Evolutionary conservation across 2,329 filamentous ascomycete species (phyloP).

Genomic region (Cladosporium cucumerinum): DNA sequence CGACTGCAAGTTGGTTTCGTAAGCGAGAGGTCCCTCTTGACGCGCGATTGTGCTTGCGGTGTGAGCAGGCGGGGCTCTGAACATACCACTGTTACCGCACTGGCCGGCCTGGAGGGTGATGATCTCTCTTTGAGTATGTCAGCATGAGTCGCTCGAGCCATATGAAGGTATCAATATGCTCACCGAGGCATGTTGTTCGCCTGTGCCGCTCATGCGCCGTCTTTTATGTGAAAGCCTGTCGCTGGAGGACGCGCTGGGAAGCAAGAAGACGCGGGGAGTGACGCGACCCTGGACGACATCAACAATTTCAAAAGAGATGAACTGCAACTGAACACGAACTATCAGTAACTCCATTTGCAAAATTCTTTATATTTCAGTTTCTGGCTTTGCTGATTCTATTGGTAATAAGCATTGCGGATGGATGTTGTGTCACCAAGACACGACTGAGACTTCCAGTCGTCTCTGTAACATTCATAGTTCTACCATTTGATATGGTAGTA

Average conservation of each 20-base stretch:
- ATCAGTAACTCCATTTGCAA: not conserved
- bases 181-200: slow-evolving; percentile 19
- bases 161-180: not conserved
- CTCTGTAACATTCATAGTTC: not conserved
- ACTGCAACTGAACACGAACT: not conserved
- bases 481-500: not conserved
- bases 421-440: not conserved
- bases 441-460: not conserved
- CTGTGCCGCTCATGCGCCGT: slow-evolving; percentile 13
- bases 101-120: slow-evolving; percentile 99
- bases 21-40: slow-evolving; percentile 11
- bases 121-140: slow-evolving; percentile 69
- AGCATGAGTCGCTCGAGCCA: slow-evolving; percentile 2
- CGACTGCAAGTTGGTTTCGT: slow-evolving; percentile 57
- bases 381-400: not conserved
- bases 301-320: not conserved
- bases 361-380: not conserved
- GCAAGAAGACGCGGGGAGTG: slow-evolving; percentile 1
- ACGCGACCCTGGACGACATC: not conserved
- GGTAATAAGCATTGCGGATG: not conserved
- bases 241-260: slow-evolving; percentile 7
- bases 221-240: slow-evolving; percentile 1
- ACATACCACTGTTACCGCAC: slow-evolving; percentile 97
- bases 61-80: slow-evolving; percentile 9
- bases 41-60: slow-evolving; percentile 11